These are phyloP conservation scores for Monosporozyma servazzii DNA, from an alignment of 805 yeast genomes.

Conservation along the genomic window DNA sequence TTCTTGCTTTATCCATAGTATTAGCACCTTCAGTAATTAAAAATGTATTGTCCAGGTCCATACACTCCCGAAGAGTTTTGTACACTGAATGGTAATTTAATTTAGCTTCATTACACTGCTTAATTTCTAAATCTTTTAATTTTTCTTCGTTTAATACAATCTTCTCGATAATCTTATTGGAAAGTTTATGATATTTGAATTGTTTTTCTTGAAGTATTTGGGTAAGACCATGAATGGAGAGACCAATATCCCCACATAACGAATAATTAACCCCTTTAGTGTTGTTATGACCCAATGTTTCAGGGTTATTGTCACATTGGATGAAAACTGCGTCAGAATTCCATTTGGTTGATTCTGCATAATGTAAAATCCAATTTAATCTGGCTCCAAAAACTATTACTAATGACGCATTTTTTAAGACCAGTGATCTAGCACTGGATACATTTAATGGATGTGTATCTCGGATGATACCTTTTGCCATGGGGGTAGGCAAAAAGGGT, in stretches of 20 bases:
- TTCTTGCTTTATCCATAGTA: conserved; percentile 63
- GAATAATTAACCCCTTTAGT: conserved; percentile 31
- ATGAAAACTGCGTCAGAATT: conserved; percentile 38
- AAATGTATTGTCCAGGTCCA: conserved; percentile 32
- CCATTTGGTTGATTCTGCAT: conserved; percentile 52
- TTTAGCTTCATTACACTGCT: conserved; percentile 9
- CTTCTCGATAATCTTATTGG: conserved; percentile 7
- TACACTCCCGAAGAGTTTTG: conserved; percentile 35
- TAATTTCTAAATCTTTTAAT: conserved; percentile 18
- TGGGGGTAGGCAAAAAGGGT: conserved; percentile 64
- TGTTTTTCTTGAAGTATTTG: conserved; percentile 13
- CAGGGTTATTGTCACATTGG: conserved; percentile 47
- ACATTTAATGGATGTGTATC: conserved; percentile 42
- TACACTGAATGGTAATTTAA: conserved; percentile 49
- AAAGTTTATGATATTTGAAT: conserved; percentile 10
- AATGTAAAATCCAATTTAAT: conserved; percentile 66
- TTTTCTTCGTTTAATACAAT: conserved; percentile 14
- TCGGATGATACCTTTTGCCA: conserved; percentile 65
- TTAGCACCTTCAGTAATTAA: conserved; percentile 66
- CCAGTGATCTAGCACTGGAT: conserved; percentile 58
- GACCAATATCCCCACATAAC: conserved; percentile 46
- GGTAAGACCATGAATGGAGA: conserved; percentile 33
- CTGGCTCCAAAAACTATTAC: conserved; percentile 56
- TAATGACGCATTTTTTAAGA: conserved; percentile 48
- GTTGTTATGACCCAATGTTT: conserved; percentile 43